Base-by-base conservation (phyloP, 2,329 filamentous ascomycete genomes). In the Rutstroemia sp. region DNA sequence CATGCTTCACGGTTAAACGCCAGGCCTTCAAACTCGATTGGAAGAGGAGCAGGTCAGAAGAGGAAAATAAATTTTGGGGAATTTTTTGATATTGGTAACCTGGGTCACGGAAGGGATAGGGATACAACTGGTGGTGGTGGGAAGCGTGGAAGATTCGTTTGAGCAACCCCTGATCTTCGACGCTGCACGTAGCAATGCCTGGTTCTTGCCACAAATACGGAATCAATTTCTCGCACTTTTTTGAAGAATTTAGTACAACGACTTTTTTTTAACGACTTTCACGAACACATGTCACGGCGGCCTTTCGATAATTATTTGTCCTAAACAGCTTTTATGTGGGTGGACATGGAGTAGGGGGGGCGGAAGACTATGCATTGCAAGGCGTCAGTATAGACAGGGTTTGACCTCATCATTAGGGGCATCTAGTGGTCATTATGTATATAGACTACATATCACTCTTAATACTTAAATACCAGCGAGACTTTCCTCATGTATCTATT, bases 11-110 rank as follows among this genome's bases (percentile, higher is more conserved):
- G 69, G 51, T 23, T 60, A 27, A 60, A 46, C 40, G 48, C 63
- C 7, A 64, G 65, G 57, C 53, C 59, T 30, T 40, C 59, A 21
- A 61, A 40, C 7, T 58, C 63, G 4, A 63, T 88, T 8, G 83
- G 83, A 4, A 78, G 79, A 57, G 83, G 82, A 6, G 81, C 86
- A 8, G 88, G 88, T 1, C 78, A 83, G 63, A 92, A 92, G 70
- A 79, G 88, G 44, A 81, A 87, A 64, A 78, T 89, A 63, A 86
- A 88, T 64, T 80, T 88, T 65, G 81, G 83, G 23, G 88, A 92
- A 65, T 84, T 90, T 54, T 91, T 91, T 67, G 87, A 89, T 65
- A 74, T 88, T 7, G 81, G 82, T 53, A 83, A 81, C 61, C 69
- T 87, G 51, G 78, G 78, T 34, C 76, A 80, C 58, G 80, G 80